Percentiles rank a stretch among this genome's conserved stretches.
phyloP scores from a whole-genome alignment of 2,329 filamentous ascomycete species.

The Cordyceps farinosa region DNA sequence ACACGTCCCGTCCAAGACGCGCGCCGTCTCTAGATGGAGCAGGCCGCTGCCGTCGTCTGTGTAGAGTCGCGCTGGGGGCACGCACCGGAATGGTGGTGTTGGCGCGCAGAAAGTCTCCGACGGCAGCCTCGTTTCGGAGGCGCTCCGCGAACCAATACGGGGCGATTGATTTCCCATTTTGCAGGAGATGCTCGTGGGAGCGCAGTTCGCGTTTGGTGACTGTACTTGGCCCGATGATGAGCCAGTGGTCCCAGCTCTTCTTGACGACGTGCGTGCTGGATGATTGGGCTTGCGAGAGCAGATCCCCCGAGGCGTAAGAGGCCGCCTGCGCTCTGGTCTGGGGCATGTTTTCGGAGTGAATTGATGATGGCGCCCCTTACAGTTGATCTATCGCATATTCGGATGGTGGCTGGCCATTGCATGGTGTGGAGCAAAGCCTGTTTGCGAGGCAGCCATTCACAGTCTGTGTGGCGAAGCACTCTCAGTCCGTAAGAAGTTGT shows the following conservation, averaged over 20 bases:
- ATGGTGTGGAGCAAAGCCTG: background rate
- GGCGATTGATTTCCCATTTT: background rate
- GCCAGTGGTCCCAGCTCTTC: constrained; percentile 41
- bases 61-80: background rate
- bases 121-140: background rate
- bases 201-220: background rate
- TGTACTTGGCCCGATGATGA: background rate
- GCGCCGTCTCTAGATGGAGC: background rate
- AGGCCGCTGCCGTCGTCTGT: background rate
- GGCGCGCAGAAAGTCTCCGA: background rate
- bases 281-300: background rate
- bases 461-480: background rate
- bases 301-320: background rate
- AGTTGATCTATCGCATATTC: background rate
- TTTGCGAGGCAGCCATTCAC: background rate
- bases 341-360: background rate
- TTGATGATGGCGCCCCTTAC: background rate
- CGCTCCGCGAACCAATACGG: constrained; percentile 9
- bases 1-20: background rate
- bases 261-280: constrained; percentile 42
- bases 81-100: constrained; percentile 5
- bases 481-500: background rate
- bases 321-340: background rate
- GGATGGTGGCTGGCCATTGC: background rate
- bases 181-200: background rate